phyloP scores from a whole-genome alignment of 148 eudicot genomes.

The Chenopodium album region DNA sequence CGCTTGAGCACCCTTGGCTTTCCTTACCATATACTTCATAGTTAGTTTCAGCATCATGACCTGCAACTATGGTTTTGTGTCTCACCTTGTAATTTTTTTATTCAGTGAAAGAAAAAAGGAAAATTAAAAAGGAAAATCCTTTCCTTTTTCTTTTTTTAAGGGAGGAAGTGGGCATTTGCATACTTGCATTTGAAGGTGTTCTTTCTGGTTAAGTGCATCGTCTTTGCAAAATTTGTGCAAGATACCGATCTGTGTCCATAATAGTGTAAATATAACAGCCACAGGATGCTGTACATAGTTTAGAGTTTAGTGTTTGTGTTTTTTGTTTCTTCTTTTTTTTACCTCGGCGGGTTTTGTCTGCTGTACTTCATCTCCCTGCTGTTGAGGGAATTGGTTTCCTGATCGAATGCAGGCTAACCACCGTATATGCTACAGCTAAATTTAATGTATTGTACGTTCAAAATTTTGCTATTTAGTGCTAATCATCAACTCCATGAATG shows the following conservation, averaged over 20 bases:
- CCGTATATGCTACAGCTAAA: neutral
- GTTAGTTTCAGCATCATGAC: slow-evolving; percentile 14
- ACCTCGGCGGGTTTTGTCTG: neutral
- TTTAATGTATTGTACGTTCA: neutral
- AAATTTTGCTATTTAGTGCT: neutral
- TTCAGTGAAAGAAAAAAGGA: neutral
- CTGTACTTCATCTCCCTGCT: slow-evolving; percentile 3
- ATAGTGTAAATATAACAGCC: slow-evolving; percentile 32
- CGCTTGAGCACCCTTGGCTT: slow-evolving; percentile 90
- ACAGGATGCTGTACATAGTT: slow-evolving; percentile 26
- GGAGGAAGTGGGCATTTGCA: neutral
- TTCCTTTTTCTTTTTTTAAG: neutral
- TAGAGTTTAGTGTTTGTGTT: neutral
- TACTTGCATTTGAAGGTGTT: neutral
- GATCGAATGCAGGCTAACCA: neutral
- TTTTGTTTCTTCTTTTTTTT: neutral
- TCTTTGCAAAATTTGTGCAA: neutral
- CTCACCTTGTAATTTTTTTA: slow-evolving; percentile 1
- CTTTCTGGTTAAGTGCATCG: neutral
- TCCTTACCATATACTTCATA: slow-evolving; percentile 39
- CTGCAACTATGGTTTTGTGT: neutral
- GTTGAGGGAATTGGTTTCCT: slow-evolving; percentile 3
- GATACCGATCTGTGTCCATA: neutral
- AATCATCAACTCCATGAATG: neutral
- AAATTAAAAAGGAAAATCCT: neutral